phyloP scores from a whole-genome alignment of 1,139 yeast species.

The Debaryomyces robertsiae region DNA sequence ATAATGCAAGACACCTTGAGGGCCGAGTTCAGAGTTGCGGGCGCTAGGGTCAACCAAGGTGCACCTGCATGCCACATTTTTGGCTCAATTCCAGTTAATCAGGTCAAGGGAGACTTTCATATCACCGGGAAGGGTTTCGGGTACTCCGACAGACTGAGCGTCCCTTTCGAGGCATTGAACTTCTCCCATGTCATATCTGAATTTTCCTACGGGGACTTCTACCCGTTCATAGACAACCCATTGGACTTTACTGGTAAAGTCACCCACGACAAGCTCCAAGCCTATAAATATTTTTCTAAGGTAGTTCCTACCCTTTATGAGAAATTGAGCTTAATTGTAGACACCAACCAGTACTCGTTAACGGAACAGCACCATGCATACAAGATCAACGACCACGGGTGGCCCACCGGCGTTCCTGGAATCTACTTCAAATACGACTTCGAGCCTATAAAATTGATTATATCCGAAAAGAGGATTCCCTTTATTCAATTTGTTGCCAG shows the following conservation, averaged over 20 bases:
- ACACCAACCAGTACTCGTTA: conserved; percentile 86
- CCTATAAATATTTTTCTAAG: conserved; percentile 66
- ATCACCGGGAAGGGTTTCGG: conserved; percentile 79
- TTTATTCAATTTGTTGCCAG: conserved; percentile 78
- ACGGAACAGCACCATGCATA: conserved; percentile 50
- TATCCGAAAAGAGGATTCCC: conserved; percentile 72
- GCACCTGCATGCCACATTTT: conserved; percentile 86
- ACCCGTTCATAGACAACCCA: conserved; percentile 84
- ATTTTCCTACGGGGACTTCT: conserved; percentile 88
- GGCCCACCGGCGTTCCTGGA: conserved; percentile 62
- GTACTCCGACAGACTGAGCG: conserved; percentile 48
- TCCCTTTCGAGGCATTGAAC: conserved; percentile 57
- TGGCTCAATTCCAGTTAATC: conserved; percentile 85
- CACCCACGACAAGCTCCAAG: conserved; percentile 47
- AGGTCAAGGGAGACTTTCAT: conserved; percentile 83
- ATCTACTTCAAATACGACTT: conserved; percentile 82
- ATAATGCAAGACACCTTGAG: conserved; percentile 64
- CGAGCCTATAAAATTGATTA: conserved; percentile 76
- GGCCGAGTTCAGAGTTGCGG: conserved; percentile 58
- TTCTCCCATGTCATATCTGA: conserved; percentile 86
- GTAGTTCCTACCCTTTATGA: conserved; percentile 84
- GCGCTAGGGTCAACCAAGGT: conserved; percentile 45
- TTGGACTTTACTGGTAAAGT: conserved; percentile 71
- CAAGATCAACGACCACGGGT: conserved; percentile 24
- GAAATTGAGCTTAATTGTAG: conserved; percentile 69